phyloP scores from a whole-genome alignment of 768 basidiomycete species.

The Nevesoporus exiguus region DNA sequence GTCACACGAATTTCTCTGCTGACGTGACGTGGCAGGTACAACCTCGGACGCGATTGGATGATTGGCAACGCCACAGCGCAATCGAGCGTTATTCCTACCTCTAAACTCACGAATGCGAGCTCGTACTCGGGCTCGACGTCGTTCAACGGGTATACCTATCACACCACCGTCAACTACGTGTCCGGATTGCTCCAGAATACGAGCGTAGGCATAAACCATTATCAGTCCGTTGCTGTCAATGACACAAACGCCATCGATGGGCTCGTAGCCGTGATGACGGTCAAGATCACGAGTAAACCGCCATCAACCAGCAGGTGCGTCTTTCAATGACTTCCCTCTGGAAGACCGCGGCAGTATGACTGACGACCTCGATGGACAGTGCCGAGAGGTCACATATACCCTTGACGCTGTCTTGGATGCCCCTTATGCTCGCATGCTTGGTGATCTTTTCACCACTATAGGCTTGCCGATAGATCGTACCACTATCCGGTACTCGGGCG shows the following conservation, averaged over 20 bases:
- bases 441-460: slow-evolving; percentile 14
- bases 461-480: neutral
- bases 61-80: slow-evolving; percentile 74
- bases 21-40: slow-evolving; percentile 45
- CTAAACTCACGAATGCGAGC: slow-evolving; percentile 41
- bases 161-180: slow-evolving; percentile 64
- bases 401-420: slow-evolving; percentile 7
- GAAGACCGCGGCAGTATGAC: neutral
- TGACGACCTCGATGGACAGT: slow-evolving; percentile 9
- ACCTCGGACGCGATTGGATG: slow-evolving; percentile 83
- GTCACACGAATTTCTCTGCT: neutral
- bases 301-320: slow-evolving; percentile 24
- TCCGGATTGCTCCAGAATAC: slow-evolving; percentile 69
- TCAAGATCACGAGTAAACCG: slow-evolving; percentile 53
- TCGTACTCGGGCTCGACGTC: slow-evolving; percentile 64
- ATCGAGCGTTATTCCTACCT: slow-evolving; percentile 25
- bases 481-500: neutral
- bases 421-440: slow-evolving; percentile 13
- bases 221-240: slow-evolving; percentile 46
- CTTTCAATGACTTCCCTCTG: neutral
- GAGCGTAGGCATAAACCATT: slow-evolving; percentile 69
- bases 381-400: slow-evolving; percentile 14
- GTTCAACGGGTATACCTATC: slow-evolving; percentile 67
- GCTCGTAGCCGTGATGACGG: slow-evolving; percentile 72
- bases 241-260: slow-evolving; percentile 75